Evolutionary conservation across 345 rosid species (phyloP).

Genomic region (Dovyalis caffra): DNA sequence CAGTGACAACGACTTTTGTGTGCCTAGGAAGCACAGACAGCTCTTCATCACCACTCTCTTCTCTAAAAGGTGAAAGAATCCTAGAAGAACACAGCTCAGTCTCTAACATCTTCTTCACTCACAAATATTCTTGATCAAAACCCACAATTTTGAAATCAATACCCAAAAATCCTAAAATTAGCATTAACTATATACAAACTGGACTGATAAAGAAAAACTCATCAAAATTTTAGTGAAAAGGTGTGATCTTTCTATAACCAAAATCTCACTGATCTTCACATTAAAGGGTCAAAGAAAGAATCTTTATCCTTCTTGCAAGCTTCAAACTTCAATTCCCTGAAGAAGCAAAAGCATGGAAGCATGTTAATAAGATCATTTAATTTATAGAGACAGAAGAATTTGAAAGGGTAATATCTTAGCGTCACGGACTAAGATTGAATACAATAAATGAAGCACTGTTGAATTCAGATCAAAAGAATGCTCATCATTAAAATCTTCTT

Average conservation of each 20-base stretch:
- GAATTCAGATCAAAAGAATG: slow-evolving; percentile 25
- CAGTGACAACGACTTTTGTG: slow-evolving; percentile 67
- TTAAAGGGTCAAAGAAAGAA: neutral
- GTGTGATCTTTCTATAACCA: too few species aligned
- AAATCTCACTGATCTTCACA: too few species aligned
- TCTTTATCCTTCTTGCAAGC: slow-evolving; percentile 1
- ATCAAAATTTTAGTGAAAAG: neutral
- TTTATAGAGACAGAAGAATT: slow-evolving; percentile 14
- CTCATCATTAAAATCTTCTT: neutral
- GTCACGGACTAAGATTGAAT: slow-evolving; percentile 42
- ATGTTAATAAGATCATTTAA: neutral
- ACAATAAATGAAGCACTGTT: slow-evolving; percentile 46
- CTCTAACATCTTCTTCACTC: slow-evolving; percentile 38
- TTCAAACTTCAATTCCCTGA: slow-evolving; percentile 24
- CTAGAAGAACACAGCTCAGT: slow-evolving; percentile 44
- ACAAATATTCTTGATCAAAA: neutral
- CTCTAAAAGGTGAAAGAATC: slow-evolving; percentile 49
- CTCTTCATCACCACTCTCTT: slow-evolving; percentile 67
- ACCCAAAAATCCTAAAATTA: slow-evolving; percentile 6
- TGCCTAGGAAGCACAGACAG: slow-evolving; percentile 71
- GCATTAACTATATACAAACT: neutral
- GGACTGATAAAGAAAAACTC: slow-evolving; percentile 3
- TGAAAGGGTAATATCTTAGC: slow-evolving; percentile 29
- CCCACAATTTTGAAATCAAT: slow-evolving; percentile 1
- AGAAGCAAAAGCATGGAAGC: neutral